A percentile compares a stretch with the other conserved stretches of the same genome.
Evolutionary conservation across 768 basidiomycete species (phyloP).

Genomic region (Strobilomyces confusus): DNA sequence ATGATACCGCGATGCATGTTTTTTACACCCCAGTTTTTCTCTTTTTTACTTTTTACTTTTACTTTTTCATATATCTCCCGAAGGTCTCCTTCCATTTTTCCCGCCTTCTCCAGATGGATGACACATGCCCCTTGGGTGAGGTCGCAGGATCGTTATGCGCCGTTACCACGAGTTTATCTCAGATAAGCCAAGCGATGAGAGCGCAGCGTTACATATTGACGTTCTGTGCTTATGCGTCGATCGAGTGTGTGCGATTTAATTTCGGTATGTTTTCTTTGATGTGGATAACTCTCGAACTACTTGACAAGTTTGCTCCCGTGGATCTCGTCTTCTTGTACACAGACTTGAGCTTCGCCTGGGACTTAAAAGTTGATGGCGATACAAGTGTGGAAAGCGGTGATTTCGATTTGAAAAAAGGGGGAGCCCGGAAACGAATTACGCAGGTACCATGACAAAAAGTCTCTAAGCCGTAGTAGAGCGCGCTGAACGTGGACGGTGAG

Average conservation of each 20-base stretch:
- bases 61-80: not conserved
- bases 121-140: conserved; percentile 24
- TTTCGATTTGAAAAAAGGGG: not conserved
- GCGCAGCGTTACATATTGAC: conserved; percentile 1
- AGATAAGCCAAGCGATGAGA: conserved; percentile 19
- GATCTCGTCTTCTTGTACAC: conserved; percentile 7
- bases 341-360: conserved; percentile 10
- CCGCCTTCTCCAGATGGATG: conserved; percentile 9
- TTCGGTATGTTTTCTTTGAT: conserved; percentile 14
- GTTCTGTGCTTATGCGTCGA: conserved; percentile 15
- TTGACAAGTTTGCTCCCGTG: conserved; percentile 11
- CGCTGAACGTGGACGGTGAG: conserved; percentile 1
- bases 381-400: not conserved
- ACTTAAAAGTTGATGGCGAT: not conserved
- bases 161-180: conserved; percentile 31
- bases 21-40: conserved; percentile 17
- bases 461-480: not conserved
- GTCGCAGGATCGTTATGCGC: conserved; percentile 24
- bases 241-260: conserved; percentile 25
- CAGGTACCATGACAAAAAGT: conserved; percentile 9
- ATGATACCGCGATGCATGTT: conserved; percentile 16
- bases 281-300: conserved; percentile 4
- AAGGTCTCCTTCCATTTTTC: not conserved
- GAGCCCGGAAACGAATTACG: conserved; percentile 9
- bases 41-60: conserved; percentile 1